Evolutionary conservation across 441 rosid genomes (phyloP), one percentile per base, ranked within the genome.

Genomic region (Pelargonium cotyledonis): DNA sequence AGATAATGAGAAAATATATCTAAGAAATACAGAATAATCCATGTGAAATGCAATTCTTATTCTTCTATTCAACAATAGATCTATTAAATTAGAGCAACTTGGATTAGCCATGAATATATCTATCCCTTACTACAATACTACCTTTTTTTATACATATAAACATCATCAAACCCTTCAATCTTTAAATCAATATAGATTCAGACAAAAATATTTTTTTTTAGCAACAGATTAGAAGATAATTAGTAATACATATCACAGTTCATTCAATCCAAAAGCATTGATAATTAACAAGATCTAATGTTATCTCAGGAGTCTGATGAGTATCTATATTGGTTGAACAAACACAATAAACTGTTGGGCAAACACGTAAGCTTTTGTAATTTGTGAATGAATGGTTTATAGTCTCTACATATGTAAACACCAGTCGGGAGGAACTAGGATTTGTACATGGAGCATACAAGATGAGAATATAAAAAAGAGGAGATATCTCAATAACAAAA

Each of bases 31-130:
- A 38, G 8, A 38, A 38, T 38, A 10, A 57, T 57, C 8, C 62
- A 18, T 57, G 62, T 18, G 62, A 57, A 16, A 57, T 57, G 11
- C 62, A 57, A 57, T 57, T 57, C 29, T 23, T 57, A 57, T 57
- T 57, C 29, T 18, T 57, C 62, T 57, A 57, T 57, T 57, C 9
- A 16, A 38, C 41, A 38, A 38, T 1, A 38, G 8, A 38, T 38
- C 8, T 38, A 38, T 38, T 38, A 6, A 38, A 18, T 57, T 57
- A 57, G 3, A 23, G 21, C 18, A 57, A 57, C 18, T 23, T 57
- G 18, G 10, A 57, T 18, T 26, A 57, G 62, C 62, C 26, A 57
- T 23, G 8, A 57, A 57, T 15, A 57, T 57, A 57, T 5, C 62
- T 4, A 57, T 16, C 62, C 7, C 62, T 57, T 18, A 51, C 15